phyloP scores from a whole-genome alignment of 1,139 yeast genomes.

The Pneumocystis canis region DNA sequence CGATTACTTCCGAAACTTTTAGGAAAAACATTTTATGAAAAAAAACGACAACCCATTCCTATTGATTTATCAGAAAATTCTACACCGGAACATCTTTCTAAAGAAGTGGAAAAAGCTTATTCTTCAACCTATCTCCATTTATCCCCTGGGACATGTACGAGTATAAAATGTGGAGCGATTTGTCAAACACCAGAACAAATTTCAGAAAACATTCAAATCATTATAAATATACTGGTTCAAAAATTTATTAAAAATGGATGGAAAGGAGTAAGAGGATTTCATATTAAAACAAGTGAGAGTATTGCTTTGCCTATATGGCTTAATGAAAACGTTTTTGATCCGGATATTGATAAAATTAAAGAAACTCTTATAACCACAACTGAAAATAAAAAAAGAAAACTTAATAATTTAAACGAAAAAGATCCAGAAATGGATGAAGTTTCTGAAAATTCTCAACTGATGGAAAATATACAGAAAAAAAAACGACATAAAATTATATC shows the following conservation, averaged over 20 bases:
- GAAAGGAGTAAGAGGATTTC: conserved; percentile 43
- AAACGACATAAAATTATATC: background rate
- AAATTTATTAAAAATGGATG: conserved; percentile 25
- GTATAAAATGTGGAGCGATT: conserved; percentile 52
- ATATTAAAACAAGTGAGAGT: conserved; percentile 54
- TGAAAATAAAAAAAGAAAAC: background rate
- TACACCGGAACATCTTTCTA: conserved; percentile 14
- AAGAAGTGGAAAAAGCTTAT: conserved; percentile 43
- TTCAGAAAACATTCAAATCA: conserved; percentile 42
- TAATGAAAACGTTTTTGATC: conserved; percentile 45
- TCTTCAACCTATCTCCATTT: conserved; percentile 48
- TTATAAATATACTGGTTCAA: conserved; percentile 36
- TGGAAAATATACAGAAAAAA: background rate
- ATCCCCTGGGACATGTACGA: conserved; percentile 60
- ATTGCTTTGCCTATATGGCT: conserved; percentile 77
- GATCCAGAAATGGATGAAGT: background rate
- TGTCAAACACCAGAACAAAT: conserved; percentile 29
- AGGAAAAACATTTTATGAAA: conserved; percentile 62
- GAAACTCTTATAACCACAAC: conserved; percentile 14
- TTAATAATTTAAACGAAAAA: background rate
- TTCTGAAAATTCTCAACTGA: background rate
- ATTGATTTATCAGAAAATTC: conserved; percentile 33
- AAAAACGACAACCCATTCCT: conserved; percentile 57
- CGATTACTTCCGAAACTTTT: conserved; percentile 67
- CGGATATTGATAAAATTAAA: conserved; percentile 22